phyloP scores from a whole-genome alignment of 257 asterid species.

The Solanum habrochaites region DNA sequence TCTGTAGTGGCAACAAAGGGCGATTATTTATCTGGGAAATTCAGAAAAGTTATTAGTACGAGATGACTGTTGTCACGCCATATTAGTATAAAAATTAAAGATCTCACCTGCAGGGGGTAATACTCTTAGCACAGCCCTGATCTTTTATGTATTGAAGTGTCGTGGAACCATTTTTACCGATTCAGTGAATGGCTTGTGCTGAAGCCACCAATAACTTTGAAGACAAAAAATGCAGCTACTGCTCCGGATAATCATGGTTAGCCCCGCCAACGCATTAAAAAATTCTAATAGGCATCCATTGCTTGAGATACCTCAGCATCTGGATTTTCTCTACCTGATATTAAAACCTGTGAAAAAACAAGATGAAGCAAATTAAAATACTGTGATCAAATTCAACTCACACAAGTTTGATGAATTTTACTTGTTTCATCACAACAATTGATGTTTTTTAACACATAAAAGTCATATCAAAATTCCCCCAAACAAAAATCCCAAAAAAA shows the following conservation, averaged over 20 bases:
- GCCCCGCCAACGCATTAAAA: constrained; percentile 52
- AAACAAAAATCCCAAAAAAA: neutral
- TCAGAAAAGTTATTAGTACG: neutral
- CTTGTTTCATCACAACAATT: neutral
- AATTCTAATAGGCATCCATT: constrained; percentile 62
- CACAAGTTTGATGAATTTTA: neutral
- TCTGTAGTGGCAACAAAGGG: constrained; percentile 63
- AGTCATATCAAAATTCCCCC: neutral
- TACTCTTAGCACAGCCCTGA: constrained; percentile 57
- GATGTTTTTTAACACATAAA: neutral
- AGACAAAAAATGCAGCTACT: constrained; percentile 30
- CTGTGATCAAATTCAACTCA: neutral
- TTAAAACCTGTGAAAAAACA: constrained; percentile 50
- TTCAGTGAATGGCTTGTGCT: constrained; percentile 66
- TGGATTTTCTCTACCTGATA: constrained; percentile 78
- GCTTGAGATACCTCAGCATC: constrained; percentile 60
- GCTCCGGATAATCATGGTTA: constrained; percentile 23
- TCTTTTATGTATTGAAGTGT: constrained; percentile 65
- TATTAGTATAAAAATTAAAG: neutral
- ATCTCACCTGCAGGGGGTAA: constrained; percentile 47
- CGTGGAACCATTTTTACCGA: constrained; percentile 70
- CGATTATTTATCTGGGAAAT: constrained; percentile 47
- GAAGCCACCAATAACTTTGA: constrained; percentile 57
- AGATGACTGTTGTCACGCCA: neutral
- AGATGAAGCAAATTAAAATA: neutral